Conservation (phyloP, 768 basidiomycete genomes). For the Amylocystis lapponica region DNA sequence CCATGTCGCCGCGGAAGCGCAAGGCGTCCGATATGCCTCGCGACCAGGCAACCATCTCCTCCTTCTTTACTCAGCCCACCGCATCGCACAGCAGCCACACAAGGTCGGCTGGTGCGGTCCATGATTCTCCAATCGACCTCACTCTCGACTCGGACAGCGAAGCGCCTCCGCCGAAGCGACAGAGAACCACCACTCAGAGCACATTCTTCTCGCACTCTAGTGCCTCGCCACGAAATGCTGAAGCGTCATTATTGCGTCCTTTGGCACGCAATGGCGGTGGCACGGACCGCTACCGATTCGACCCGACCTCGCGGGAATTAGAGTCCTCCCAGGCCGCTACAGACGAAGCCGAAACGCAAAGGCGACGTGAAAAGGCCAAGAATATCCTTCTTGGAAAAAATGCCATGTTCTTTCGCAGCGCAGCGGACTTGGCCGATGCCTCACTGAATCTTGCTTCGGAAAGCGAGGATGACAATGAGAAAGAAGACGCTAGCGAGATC, state of each 20-base stretch:
- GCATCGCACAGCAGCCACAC: slow-evolving; percentile 3
- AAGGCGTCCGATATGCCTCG: no score
- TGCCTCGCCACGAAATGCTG: not conserved
- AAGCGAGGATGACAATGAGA: not conserved
- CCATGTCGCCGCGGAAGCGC: not conserved
- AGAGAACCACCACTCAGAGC: slow-evolving; percentile 23
- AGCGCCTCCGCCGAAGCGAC: slow-evolving; percentile 6
- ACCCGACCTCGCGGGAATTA: slow-evolving; percentile 14
- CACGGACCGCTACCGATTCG: slow-evolving; percentile 43
- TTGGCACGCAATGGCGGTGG: slow-evolving; percentile 6
- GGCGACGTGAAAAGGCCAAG: slow-evolving; percentile 40
- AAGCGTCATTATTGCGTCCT: not conserved
- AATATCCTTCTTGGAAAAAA: slow-evolving; percentile 45
- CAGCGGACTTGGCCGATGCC: not conserved
- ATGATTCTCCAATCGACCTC: slow-evolving; percentile 51
- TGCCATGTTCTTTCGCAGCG: slow-evolving; percentile 25
- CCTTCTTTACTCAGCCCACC: slow-evolving; percentile 30
- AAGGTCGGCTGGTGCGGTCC: no score
- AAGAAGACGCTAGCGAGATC: not conserved
- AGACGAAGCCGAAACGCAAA: slow-evolving; percentile 12
- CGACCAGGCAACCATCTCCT: slow-evolving; percentile 36
- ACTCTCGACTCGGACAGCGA: slow-evolving; percentile 32
- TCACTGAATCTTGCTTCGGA: slow-evolving; percentile 1
- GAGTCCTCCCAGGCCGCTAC: slow-evolving; percentile 7
- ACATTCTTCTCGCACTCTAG: slow-evolving; percentile 9